A percentile compares a stretch with the other conserved stretches of the same genome.
Conservation (phyloP, 108 stramenopile species). For the Nitzschia sp. region DNA sequence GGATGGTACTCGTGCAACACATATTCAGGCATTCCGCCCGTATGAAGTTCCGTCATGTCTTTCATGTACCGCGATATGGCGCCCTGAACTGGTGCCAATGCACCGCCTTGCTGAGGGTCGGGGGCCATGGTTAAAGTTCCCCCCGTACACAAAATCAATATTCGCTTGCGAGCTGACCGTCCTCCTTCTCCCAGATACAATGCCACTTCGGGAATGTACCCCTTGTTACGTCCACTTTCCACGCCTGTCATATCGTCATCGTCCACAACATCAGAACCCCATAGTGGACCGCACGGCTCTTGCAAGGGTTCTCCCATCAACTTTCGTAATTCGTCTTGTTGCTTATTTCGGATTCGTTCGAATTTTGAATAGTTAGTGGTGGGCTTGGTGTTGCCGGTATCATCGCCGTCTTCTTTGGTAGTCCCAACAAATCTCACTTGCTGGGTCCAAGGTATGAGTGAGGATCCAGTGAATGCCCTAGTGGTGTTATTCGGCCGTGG, state of each 20-base stretch:
- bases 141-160: conserved; percentile 78
- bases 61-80: conserved; percentile 74
- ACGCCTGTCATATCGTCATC: conserved; percentile 12
- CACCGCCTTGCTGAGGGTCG: conserved; percentile 59
- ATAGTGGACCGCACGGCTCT: conserved; percentile 38
- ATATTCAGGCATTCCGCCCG: conserved; percentile 80
- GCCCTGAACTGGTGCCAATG: conserved; percentile 76
- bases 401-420: too few relatives aligned
- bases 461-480: too few relatives aligned
- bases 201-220: conserved; percentile 62
- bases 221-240: conserved; percentile 1
- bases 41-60: conserved; percentile 71
- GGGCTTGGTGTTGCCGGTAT: too few relatives aligned
- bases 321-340: conserved; percentile 21
- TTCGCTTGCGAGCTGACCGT: conserved; percentile 33
- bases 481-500: too few relatives aligned
- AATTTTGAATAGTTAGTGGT: background rate
- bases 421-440: too few relatives aligned
- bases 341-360: background rate
- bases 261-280: conserved; percentile 14
- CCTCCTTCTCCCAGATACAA: conserved; percentile 53
- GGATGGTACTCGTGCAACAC: conserved; percentile 78
- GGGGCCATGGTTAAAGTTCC: conserved; percentile 86
- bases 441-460: too few relatives aligned
- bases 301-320: conserved; percentile 44